These are phyloP conservation scores for Garcia nutans DNA, from an alignment of 345 rosid species.

Conservation along the genomic window DNA sequence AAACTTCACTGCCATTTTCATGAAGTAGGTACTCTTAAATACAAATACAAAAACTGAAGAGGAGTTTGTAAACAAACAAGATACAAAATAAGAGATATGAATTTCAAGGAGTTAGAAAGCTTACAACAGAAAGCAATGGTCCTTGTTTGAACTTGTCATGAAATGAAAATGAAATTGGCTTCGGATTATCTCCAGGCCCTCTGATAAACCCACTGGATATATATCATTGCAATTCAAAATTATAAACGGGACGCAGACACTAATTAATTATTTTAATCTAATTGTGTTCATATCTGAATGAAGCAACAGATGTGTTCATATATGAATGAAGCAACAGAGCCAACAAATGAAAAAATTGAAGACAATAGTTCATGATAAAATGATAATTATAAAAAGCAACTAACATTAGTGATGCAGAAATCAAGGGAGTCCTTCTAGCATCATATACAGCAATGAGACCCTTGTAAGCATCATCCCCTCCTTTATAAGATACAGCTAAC, in stretches of 20 bases:
- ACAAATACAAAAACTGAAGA: background rate
- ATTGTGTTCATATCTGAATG: background rate
- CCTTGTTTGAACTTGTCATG: slow-evolving; percentile 93
- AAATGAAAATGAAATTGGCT: slow-evolving; percentile 71
- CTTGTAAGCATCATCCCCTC: slow-evolving; percentile 74
- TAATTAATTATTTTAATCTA: background rate
- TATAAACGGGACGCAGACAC: slow-evolving; percentile 6
- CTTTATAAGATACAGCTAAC: slow-evolving; percentile 77
- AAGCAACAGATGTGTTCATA: background rate
- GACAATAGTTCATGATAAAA: background rate
- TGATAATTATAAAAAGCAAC: slow-evolving; percentile 16
- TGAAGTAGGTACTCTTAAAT: too few species aligned
- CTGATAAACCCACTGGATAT: slow-evolving; percentile 80
- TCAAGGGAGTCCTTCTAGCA: slow-evolving; percentile 65
- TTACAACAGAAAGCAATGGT: slow-evolving; percentile 89
- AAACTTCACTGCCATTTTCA: too few species aligned
- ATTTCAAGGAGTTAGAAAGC: slow-evolving; percentile 22
- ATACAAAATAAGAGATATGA: background rate
- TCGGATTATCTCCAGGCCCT: slow-evolving; percentile 86
- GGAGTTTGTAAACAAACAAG: background rate
- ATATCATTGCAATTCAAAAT: slow-evolving; percentile 16
- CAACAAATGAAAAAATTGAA: background rate
- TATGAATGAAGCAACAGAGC: background rate
- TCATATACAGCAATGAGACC: slow-evolving; percentile 88
- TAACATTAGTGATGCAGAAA: slow-evolving; percentile 82